A percentile compares a stretch with the other conserved stretches of the same genome.
Conservation (phyloP, 306 rosid species). For the Cyamopsis tetragonoloba region DNA sequence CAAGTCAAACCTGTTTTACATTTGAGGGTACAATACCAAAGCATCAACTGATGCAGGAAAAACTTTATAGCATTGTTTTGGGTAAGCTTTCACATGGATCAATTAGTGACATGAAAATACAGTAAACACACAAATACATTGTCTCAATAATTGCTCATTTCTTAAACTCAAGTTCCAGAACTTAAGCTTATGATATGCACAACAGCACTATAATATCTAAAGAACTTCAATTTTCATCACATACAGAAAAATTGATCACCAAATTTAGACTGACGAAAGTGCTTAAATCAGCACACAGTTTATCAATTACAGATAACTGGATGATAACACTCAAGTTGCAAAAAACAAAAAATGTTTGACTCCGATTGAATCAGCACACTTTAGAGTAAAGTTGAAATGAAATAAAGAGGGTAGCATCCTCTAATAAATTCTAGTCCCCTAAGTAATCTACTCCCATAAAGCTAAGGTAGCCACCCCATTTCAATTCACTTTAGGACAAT, state of each 20-base stretch:
- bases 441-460: slow-evolving; percentile 13
- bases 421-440: background rate
- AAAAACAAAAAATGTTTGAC: background rate
- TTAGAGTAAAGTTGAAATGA: background rate
- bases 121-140: background rate
- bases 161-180: background rate
- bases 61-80: background rate
- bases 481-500: slow-evolving; percentile 25
- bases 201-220: background rate
- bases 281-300: background rate
- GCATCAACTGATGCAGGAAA: slow-evolving; percentile 12
- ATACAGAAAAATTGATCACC: background rate
- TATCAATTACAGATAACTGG: background rate
- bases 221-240: slow-evolving; percentile 14
- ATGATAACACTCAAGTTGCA: background rate
- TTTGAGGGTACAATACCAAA: background rate
- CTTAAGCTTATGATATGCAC: background rate
- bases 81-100: background rate
- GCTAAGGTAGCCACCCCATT: background rate
- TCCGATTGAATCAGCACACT: slow-evolving; percentile 14
- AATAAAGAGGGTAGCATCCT: background rate
- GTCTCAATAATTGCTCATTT: background rate
- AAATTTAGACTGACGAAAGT: background rate
- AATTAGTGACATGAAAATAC: background rate
- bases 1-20: slow-evolving; percentile 70